Evolutionary conservation across 371 early-diverging fungal species (phyloP).

Genomic region (Syncephalis fuscata): DNA sequence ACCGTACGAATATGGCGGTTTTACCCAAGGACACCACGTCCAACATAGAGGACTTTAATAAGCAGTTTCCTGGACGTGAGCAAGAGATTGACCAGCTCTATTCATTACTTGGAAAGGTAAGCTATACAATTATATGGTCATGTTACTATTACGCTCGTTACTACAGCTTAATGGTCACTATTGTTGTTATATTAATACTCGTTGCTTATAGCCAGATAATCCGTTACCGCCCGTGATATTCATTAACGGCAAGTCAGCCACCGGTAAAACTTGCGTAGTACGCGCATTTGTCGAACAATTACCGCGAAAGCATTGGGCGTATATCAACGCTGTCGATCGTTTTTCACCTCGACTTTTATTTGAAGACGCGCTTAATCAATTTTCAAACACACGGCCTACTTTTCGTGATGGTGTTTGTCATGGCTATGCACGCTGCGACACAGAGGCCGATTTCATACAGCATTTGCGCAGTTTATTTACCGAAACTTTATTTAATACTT

Average conservation of each 20-base stretch:
- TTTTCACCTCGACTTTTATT: constrained; percentile 7
- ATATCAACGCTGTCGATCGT: background rate
- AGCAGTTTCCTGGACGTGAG: constrained; percentile 36
- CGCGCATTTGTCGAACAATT: constrained; percentile 19
- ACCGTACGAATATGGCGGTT: too few species aligned
- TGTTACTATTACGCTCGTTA: constrained; percentile 8
- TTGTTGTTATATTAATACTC: too few species aligned
- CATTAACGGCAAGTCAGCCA: constrained; percentile 48
- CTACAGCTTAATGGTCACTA: constrained; percentile 1
- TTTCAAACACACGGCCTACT: constrained; percentile 51
- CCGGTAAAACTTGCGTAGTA: constrained; percentile 57
- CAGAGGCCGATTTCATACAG: constrained; percentile 4
- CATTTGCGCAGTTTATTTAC: background rate
- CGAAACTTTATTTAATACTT: background rate
- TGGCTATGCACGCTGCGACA: constrained; percentile 7
- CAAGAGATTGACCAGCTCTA: constrained; percentile 37
- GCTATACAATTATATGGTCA: constrained; percentile 1
- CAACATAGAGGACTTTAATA: constrained; percentile 11
- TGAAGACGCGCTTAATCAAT: constrained; percentile 46
- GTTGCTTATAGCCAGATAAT: constrained; percentile 21
- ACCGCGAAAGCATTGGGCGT: constrained; percentile 4
- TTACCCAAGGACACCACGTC: too few species aligned
- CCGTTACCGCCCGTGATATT: constrained; percentile 27
- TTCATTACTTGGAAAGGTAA: constrained; percentile 30
- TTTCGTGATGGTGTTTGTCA: constrained; percentile 32